phyloP scores from a whole-genome alignment of 2,329 filamentous ascomycete species.

The Sarocladium brachiariae region DNA sequence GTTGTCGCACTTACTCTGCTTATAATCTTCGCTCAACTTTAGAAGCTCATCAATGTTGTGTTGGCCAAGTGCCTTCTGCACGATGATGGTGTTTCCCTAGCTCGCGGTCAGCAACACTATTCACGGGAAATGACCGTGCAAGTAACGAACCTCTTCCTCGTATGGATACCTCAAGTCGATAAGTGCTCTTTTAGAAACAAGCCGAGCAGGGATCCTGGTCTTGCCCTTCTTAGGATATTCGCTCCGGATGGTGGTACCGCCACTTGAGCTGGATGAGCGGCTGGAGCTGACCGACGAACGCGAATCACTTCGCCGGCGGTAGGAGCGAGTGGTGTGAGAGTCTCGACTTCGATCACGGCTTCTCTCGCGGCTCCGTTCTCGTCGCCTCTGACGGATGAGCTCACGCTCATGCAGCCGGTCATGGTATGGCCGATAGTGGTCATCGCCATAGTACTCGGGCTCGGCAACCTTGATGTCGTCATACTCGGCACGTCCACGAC shows the following conservation, averaged over 20 bases:
- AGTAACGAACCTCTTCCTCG: conserved; percentile 74
- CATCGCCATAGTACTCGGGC: conserved; percentile 62
- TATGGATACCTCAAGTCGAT: conserved; percentile 82
- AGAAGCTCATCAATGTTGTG: conserved; percentile 89
- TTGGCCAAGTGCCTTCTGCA: conserved; percentile 79
- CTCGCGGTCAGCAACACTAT: neutral
- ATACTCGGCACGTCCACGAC: conserved; percentile 26
- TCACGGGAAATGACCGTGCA: no score
- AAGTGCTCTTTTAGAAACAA: conserved; percentile 75
- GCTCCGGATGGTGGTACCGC: conserved; percentile 45
- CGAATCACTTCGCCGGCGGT: conserved; percentile 31
- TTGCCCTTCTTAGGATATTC: conserved; percentile 79
- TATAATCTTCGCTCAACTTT: conserved; percentile 72
- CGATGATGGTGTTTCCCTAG: conserved; percentile 72
- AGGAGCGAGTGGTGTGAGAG: conserved; percentile 33
- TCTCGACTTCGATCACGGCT: conserved; percentile 31
- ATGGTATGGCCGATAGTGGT: conserved; percentile 59
- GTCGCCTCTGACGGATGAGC: conserved; percentile 40
- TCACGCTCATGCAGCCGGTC: conserved; percentile 57
- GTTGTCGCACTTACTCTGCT: conserved; percentile 40
- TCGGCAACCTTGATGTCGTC: conserved; percentile 65
- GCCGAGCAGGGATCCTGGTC: conserved; percentile 74
- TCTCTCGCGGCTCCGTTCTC: conserved; percentile 24
- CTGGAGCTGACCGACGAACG: conserved; percentile 39
- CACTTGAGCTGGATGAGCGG: conserved; percentile 38